phyloP scores from a whole-genome alignment of 2,329 filamentous ascomycete genomes.

The Microcyclospora pomicola region DNA sequence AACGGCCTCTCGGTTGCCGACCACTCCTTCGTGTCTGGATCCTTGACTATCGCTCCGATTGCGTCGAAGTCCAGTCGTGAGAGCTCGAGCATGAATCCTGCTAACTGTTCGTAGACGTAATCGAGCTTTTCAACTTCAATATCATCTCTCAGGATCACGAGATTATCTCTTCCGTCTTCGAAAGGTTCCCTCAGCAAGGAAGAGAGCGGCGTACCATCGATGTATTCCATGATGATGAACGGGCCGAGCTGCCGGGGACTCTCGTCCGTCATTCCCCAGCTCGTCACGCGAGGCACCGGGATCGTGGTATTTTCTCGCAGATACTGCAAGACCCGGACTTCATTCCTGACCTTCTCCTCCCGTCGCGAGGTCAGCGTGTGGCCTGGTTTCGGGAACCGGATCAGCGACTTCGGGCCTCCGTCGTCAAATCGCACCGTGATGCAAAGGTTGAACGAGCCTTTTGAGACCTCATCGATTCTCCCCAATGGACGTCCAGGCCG shows the following conservation, averaged over 20 bases:
- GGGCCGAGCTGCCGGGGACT: not conserved
- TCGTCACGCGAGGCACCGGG: not conserved
- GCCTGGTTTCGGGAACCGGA: not conserved
- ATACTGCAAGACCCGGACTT: not conserved
- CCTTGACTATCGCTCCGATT: slow-evolving; percentile 26
- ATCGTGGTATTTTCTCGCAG: not conserved
- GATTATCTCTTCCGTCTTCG: too few species aligned
- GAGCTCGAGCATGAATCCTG: slow-evolving; percentile 18
- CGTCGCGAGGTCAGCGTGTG: not conserved
- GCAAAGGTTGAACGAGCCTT: not conserved
- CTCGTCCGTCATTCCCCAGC: not conserved
- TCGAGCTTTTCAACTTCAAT: slow-evolving; percentile 11
- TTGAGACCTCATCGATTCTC: not conserved
- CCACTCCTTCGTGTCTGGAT: slow-evolving; percentile 15
- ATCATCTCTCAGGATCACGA: not conserved
- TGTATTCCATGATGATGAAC: not conserved
- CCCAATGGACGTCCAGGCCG: not conserved
- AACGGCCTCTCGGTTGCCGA: slow-evolving; percentile 22
- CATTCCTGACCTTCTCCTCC: not conserved
- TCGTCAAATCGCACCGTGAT: not conserved
- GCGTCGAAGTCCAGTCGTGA: slow-evolving; percentile 19
- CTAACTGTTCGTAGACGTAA: slow-evolving; percentile 11
- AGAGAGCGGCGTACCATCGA: not conserved
- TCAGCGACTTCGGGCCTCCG: not conserved
- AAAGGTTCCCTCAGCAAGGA: not conserved